These are phyloP conservation scores for Seminavis robusta DNA, from an alignment of 108 stramenopile genomes.

Conservation along the genomic window DNA sequence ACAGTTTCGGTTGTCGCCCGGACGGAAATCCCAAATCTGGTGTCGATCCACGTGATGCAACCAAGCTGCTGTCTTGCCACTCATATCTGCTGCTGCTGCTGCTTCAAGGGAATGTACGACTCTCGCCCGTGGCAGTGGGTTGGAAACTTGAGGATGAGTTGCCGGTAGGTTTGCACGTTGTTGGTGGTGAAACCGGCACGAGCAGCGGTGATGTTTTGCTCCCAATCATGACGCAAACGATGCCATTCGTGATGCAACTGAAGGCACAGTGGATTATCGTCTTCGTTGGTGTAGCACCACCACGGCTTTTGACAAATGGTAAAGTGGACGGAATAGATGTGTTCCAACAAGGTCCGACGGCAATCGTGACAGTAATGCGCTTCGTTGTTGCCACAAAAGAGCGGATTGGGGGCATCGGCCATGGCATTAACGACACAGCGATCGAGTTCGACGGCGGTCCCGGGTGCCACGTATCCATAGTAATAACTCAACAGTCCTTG, in stretches of 20 bases:
- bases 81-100: no score
- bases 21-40: no score
- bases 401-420: constrained; percentile 67
- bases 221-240: constrained; percentile 49
- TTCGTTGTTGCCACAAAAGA: constrained; percentile 37
- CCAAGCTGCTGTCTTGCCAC: no score
- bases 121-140: no score
- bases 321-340: constrained; percentile 68
- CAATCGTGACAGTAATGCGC: constrained; percentile 77
- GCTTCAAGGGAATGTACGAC: no score
- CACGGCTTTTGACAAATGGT: constrained; percentile 84
- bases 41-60: no score
- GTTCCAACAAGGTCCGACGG: constrained; percentile 30
- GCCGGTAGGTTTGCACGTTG: no score
- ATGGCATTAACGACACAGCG: constrained; percentile 81
- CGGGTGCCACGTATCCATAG: constrained; percentile 34
- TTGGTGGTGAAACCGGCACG: no score
- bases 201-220: no score
- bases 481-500: constrained; percentile 75
- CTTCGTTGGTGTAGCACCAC: constrained; percentile 20
- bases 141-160: no score
- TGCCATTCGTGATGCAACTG: constrained; percentile 35
- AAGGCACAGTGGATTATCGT: constrained; percentile 36
- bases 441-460: constrained; percentile 50
- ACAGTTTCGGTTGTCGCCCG: no score